phyloP scores from a whole-genome alignment of 2,329 filamentous ascomycete species.

The Xylariales sp. region DNA sequence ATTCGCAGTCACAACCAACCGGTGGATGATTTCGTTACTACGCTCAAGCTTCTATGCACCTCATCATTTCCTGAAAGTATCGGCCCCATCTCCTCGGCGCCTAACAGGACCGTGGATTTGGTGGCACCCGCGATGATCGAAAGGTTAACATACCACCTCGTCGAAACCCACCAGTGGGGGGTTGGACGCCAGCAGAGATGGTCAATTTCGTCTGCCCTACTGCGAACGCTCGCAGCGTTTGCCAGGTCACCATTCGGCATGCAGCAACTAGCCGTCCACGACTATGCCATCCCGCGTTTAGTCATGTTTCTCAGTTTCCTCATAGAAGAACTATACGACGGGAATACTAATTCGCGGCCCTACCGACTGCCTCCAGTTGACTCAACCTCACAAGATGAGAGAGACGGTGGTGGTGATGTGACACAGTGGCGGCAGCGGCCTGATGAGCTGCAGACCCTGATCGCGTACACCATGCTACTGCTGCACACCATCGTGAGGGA shows the following conservation, averaged over 20 bases:
- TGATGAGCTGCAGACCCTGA: constrained; percentile 37
- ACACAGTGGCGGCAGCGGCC: neutral
- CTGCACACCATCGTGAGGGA: constrained; percentile 50
- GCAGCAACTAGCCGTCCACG: constrained; percentile 62
- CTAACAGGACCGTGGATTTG: constrained; percentile 34
- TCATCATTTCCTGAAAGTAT: constrained; percentile 61
- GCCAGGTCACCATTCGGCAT: constrained; percentile 59
- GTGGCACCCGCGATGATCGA: constrained; percentile 51
- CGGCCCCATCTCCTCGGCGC: constrained; percentile 52
- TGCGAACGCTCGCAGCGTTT: constrained; percentile 57
- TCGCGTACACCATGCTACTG: constrained; percentile 43
- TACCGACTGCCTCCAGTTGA: constrained; percentile 12
- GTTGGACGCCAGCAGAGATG: constrained; percentile 33
- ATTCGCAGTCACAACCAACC: constrained; percentile 62
- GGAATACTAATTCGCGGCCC: constrained; percentile 32
- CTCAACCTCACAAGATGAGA: constrained; percentile 5
- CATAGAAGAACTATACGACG: constrained; percentile 70
- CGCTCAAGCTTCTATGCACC: constrained; percentile 62
- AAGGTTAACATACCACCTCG: constrained; percentile 58
- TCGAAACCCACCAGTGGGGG: constrained; percentile 47
- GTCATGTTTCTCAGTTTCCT: constrained; percentile 61
- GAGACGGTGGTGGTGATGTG: constrained; percentile 7
- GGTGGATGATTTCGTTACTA: constrained; percentile 56
- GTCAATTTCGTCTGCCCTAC: constrained; percentile 37
- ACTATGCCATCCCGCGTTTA: constrained; percentile 67